Conservation (phyloP, 306 rosid genomes). For the Luffa acutangula region DNA sequence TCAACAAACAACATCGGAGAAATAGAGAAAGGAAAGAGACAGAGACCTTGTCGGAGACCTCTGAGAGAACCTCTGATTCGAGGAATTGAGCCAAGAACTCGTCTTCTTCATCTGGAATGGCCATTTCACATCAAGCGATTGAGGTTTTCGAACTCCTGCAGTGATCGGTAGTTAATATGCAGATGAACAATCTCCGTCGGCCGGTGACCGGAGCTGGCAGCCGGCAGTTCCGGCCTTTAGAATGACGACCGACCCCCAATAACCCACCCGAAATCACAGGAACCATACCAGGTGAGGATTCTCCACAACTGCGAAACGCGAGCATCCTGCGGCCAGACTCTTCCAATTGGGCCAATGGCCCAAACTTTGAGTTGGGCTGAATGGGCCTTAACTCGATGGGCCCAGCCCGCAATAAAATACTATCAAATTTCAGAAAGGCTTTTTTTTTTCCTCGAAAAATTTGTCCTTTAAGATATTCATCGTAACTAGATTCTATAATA, state of each 20-base stretch:
- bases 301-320: background rate
- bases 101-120: constrained; percentile 68
- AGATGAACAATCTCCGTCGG: background rate
- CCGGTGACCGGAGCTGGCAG: constrained; percentile 9
- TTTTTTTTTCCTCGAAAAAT: too few relatives aligned
- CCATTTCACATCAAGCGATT: constrained; percentile 17
- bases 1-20: background rate
- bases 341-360: background rate
- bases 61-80: constrained; percentile 76
- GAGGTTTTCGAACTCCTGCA: background rate
- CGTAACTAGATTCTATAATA: too few relatives aligned
- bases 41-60: constrained; percentile 57
- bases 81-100: constrained; percentile 63
- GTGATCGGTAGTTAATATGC: background rate
- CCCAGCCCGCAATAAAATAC: background rate
- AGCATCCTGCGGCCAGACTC: background rate
- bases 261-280: background rate
- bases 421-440: background rate
- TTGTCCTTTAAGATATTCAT: too few relatives aligned
- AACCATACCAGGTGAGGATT: background rate
- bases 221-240: constrained; percentile 7
- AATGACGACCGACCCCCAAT: background rate
- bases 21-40: background rate
- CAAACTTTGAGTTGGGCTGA: background rate
- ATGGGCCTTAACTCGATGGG: background rate